Conservation (phyloP, 1,139 yeast species). For the Candida gigantensis region DNA sequence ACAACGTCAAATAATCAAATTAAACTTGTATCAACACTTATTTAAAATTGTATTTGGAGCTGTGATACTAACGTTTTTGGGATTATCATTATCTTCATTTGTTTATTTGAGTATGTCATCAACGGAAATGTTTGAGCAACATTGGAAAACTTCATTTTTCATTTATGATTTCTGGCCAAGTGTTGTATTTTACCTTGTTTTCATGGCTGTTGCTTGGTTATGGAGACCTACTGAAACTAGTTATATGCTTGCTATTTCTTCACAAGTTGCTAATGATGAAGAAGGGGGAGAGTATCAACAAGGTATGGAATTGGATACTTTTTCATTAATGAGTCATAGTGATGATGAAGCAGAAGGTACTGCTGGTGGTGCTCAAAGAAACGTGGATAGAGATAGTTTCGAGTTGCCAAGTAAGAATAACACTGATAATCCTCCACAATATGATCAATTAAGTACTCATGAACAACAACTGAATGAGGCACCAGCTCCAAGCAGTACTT, state of each 20-base stretch:
- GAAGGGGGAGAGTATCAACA: constrained; percentile 24
- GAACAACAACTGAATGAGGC: constrained; percentile 1
- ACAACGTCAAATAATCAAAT: constrained; percentile 90
- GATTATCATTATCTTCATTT: constrained; percentile 70
- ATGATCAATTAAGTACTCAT: constrained; percentile 12
- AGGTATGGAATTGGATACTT: constrained; percentile 68
- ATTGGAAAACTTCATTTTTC: constrained; percentile 92
- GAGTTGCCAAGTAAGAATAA: constrained; percentile 29
- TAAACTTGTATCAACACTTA: constrained; percentile 78
- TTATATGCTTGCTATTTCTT: constrained; percentile 91
- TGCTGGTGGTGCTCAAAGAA: constrained; percentile 12
- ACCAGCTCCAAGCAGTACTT: constrained; percentile 23
- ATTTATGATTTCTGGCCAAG: constrained; percentile 95
- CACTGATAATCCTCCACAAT: constrained; percentile 12
- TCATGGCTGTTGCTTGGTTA: constrained; percentile 80
- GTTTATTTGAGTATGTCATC: constrained; percentile 73
- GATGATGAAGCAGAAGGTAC: constrained; percentile 38
- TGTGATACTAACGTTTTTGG: constrained; percentile 49
- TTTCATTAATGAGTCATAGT: constrained; percentile 58
- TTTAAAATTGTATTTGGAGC: constrained; percentile 76
- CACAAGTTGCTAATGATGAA: constrained; percentile 80
- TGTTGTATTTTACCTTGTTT: constrained; percentile 79
- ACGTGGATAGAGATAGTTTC: constrained; percentile 34
- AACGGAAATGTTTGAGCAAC: constrained; percentile 75
- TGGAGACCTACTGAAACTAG: constrained; percentile 99